Evolutionary conservation across 2,329 filamentous ascomycete genomes (phyloP), one percentile per base, ranked within the genome.

Genomic region (Aureobasidium pullulans): DNA sequence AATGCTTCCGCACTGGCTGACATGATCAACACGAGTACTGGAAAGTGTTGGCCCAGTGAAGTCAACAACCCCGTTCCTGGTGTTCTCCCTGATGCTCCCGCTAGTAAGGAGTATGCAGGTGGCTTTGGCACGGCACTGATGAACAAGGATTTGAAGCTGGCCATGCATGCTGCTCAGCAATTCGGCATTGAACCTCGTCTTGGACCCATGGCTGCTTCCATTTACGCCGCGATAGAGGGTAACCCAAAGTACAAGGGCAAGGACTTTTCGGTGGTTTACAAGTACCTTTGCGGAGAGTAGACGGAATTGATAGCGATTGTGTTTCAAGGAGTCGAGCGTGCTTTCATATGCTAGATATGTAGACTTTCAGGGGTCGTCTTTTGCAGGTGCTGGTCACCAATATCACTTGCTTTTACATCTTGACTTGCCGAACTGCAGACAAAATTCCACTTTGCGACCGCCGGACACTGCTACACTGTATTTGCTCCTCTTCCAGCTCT

Each of bases 1-100:
- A 79, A 86, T 59, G 78, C 83, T 1, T 83, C 81, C 61, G 85
- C 84, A 7, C 80, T 99, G 1, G 88, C 90, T 0, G 85, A 86
- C 54, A 85, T 99, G 73, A 90, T 99, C 77, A 97, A 96, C 71
- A 88, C 88, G 3, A 94, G 90, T 66, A 96, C 93, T 0, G 94
- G 94, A n/a, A 84, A 81, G 64, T 97, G 92, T 79, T 99, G 94
- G 94, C 91, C 93, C 1, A 94, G 87, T 67, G 92, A 96, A 75
- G 79, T 96, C 63, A 99, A 99, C 75, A 97, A 97, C 70, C 94
- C 94, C 0, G 91, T 97, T 3, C 85, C 85, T 10, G 92, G 91
- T 13, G 91, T 96, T 0, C 81, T 93, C 23, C 84, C 87, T 62
- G 83, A 81, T 0, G 83, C 90, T 1, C 91, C 93, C 0, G 88